Evolutionary conservation across 2,329 filamentous ascomycete genomes (phyloP), one percentile per base, ranked within the genome.

Genomic region (Pestalotiopsis sp.): DNA sequence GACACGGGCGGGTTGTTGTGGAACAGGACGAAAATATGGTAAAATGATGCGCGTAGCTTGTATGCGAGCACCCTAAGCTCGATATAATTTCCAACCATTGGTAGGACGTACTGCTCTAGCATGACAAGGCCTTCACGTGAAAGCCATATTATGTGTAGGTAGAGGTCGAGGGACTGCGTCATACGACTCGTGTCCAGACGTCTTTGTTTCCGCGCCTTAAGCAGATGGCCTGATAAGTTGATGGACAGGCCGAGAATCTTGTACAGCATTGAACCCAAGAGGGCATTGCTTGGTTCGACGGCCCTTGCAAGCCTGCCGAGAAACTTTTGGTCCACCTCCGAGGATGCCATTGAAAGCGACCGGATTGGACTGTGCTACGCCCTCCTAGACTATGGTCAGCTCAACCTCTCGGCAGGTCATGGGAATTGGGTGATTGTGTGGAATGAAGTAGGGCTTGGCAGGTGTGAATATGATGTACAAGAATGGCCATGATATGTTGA

Each of bases 281-380:
- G 86, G 3, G 93, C 91, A 77, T 95, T 96, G 74, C 93, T 91
- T 70, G 88, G 84, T 77, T 91, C 90, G 74, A 94, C 94, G 70
- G 90, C 87, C 81, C 91, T 92, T 79, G 96, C 95, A 78, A 97
- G 91, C 78, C 90, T 91, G 82, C 94, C 94, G 76, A 99, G 87
- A 82, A 97, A 97, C 83, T 98, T 99, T 83, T 97, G 95, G 81
- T 99, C 96, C 71, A 98, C 94, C 82, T 97, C 94, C 70, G 94
- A 96, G 78, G 95, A 96, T 83, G 96, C 96, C 96, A 98, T 99
- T 38, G 68, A 66, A 39, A 67, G 36, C 41, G 4, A 52, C 36
- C 31, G 38, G 17, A 36, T 20, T 31, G 9, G n/a, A 36, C 59
- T 27, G 59, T 31, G 14, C 6, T 17, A 17, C 31, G 20, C 25